Conservation (phyloP, 202 grass and related monocot genomes). For the Eragrostis tef region DNA sequence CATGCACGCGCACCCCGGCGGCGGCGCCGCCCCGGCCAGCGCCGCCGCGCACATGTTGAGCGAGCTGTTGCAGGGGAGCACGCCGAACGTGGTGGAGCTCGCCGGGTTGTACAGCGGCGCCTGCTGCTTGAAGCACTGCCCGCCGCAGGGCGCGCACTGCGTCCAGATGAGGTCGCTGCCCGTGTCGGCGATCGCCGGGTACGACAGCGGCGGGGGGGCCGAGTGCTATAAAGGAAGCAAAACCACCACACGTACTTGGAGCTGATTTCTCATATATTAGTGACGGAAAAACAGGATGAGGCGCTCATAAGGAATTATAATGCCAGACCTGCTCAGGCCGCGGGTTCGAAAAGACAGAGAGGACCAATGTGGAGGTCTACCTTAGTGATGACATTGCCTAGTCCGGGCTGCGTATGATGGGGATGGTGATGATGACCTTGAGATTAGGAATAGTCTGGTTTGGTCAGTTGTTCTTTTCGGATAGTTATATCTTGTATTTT, state of each 20-base stretch:
- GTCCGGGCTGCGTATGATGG: background rate
- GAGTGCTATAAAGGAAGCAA: too few relatives aligned
- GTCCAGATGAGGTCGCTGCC: constrained; percentile 89
- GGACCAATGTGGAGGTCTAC: background rate
- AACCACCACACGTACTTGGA: background rate
- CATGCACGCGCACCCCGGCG: constrained; percentile 44
- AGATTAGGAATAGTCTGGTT: background rate
- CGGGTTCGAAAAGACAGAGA: background rate
- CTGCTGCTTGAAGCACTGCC: constrained; percentile 59
- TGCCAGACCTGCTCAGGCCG: background rate
- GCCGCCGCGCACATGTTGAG: constrained; percentile 43
- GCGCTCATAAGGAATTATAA: background rate
- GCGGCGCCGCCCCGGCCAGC: background rate
- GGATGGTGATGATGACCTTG: background rate
- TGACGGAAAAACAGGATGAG: background rate
- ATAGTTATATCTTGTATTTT: background rate
- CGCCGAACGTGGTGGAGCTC: constrained; percentile 57
- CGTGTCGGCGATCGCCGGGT: constrained; percentile 70
- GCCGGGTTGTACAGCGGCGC: constrained; percentile 57
- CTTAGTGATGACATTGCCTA: background rate
- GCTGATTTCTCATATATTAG: background rate
- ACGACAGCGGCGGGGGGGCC: constrained; percentile 33
- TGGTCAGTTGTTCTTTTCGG: background rate
- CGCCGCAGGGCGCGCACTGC: constrained; percentile 59
- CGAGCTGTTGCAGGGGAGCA: constrained; percentile 63